phyloP scores from a whole-genome alignment of 257 asterid genomes.

The Rauvolfia tetraphylla region DNA sequence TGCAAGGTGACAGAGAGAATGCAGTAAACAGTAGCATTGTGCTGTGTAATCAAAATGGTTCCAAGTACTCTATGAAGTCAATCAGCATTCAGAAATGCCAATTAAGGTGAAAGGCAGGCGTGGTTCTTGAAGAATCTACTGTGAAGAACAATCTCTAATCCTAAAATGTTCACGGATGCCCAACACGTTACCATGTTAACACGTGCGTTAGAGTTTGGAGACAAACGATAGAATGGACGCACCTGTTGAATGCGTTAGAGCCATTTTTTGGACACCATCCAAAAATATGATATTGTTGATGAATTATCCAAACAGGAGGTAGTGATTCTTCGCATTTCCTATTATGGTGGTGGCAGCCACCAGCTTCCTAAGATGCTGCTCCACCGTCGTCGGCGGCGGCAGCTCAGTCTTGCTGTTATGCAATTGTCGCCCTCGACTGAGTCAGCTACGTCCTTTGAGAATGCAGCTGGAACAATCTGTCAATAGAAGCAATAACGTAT shows the following conservation, averaged over 20 bases:
- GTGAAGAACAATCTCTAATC: neutral
- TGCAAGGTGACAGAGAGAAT: slow-evolving; percentile 3
- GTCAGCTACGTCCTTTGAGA: neutral
- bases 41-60: neutral
- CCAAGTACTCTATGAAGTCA: neutral
- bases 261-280: too few species aligned
- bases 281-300: too few species aligned
- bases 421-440: neutral
- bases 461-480: neutral
- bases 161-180: neutral
- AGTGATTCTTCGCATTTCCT: neutral
- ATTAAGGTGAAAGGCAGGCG: neutral
- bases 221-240: too few species aligned
- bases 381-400: neutral
- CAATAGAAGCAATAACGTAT: neutral
- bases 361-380: neutral
- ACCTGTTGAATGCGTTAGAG: too few species aligned
- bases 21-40: slow-evolving; percentile 14
- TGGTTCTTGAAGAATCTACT: neutral
- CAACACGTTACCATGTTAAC: too few species aligned
- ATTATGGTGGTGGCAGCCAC: slow-evolving; percentile 9
- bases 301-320: neutral
- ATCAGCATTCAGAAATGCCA: neutral
- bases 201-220: too few species aligned
- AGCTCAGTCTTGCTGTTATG: neutral